Conservation (phyloP, 1,284 basidiomycete genomes). For the Exsudoporus floridanus region DNA sequence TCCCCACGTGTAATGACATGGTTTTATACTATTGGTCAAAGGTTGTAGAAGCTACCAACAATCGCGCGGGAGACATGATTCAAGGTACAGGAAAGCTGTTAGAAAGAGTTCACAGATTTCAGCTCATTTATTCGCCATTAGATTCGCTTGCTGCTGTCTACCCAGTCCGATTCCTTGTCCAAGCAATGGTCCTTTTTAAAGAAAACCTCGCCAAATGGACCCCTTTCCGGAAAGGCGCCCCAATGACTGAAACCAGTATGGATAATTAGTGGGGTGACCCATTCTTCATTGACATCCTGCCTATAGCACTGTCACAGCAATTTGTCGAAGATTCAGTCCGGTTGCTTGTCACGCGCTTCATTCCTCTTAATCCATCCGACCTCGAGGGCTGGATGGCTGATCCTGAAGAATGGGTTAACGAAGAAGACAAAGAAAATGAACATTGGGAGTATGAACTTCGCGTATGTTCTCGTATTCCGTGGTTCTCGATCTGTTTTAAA, state of each 20-base stretch:
- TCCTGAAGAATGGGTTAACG: conserved; percentile 88
- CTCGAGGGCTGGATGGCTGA: conserved; percentile 79
- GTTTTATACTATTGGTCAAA: conserved; percentile 78
- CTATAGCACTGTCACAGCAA: conserved; percentile 64
- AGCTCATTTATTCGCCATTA: conserved; percentile 34
- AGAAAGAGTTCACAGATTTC: neutral
- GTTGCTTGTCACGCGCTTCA: conserved; percentile 77
- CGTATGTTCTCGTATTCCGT: conserved; percentile 40
- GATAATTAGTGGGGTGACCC: conserved; percentile 1
- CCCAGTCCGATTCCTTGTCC: conserved; percentile 79
- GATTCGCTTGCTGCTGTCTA: conserved; percentile 53
- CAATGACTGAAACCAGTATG: conserved; percentile 59
- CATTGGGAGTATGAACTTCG: conserved; percentile 88
- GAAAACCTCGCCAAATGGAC: conserved; percentile 78
- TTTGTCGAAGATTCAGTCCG: conserved; percentile 80
- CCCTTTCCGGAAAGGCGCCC: conserved; percentile 57
- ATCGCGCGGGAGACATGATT: conserved; percentile 49
- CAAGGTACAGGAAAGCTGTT: conserved; percentile 44
- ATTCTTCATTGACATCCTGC: conserved; percentile 17
- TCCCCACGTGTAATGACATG: conserved; percentile 64
- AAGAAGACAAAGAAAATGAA: conserved; percentile 83
- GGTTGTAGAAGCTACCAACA: conserved; percentile 62
- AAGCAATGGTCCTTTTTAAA: conserved; percentile 87
- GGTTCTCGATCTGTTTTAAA: conserved; percentile 4
- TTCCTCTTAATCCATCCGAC: conserved; percentile 78